Conservation (phyloP, 2,329 filamentous ascomycete genomes). For the Colletotrichum tofieldiae region DNA sequence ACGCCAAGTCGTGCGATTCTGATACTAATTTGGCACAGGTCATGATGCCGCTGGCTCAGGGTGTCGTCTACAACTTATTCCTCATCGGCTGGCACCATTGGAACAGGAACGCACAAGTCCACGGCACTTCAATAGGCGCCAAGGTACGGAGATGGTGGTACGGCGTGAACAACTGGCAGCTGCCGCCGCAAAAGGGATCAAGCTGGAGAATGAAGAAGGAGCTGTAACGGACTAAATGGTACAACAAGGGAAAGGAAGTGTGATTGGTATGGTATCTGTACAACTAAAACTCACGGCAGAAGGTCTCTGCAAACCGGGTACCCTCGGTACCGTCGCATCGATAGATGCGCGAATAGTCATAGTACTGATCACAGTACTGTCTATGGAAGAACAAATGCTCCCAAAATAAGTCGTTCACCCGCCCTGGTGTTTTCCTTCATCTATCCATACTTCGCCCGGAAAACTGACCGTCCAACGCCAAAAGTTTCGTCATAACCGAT, state of each 20-base stretch:
- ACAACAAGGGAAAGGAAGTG: slow-evolving; percentile 10
- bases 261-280: slow-evolving; percentile 40
- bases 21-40: slow-evolving; percentile 66
- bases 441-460: slow-evolving; percentile 35
- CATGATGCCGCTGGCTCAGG: slow-evolving; percentile 89
- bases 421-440: slow-evolving; percentile 22
- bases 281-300: slow-evolving; percentile 40
- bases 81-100: slow-evolving; percentile 91
- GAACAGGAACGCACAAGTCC: slow-evolving; percentile 85
- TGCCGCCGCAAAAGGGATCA: slow-evolving; percentile 63
- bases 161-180: slow-evolving; percentile 89
- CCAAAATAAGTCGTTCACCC: slow-evolving; percentile 13
- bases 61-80: slow-evolving; percentile 88
- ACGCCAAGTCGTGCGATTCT: not conserved
- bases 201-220: slow-evolving; percentile 40
- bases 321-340: slow-evolving; percentile 23
- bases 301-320: slow-evolving; percentile 34
- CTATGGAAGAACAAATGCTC: slow-evolving; percentile 32
- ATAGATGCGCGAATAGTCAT: slow-evolving; percentile 25
- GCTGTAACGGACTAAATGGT: not conserved
- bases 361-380: slow-evolving; percentile 29
- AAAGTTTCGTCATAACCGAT: slow-evolving; percentile 6
- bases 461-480: slow-evolving; percentile 38
- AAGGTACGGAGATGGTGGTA: slow-evolving; percentile 94
- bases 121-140: slow-evolving; percentile 83